phyloP scores from a whole-genome alignment of 768 basidiomycete genomes.

The Naganishia vishniacii region DNA sequence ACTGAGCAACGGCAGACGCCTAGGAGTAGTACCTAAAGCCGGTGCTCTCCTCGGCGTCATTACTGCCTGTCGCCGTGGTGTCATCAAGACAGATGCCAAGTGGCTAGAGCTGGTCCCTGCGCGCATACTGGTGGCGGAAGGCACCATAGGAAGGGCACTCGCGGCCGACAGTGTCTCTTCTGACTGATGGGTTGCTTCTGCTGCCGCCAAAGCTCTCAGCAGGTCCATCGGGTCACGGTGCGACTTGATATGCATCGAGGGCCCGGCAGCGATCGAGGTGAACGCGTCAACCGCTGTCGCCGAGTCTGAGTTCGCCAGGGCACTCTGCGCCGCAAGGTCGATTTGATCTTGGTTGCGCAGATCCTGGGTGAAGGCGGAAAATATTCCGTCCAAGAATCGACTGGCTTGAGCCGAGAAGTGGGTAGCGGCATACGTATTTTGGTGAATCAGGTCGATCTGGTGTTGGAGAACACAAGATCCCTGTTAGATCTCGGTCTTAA shows the following conservation, averaged over 20 bases:
- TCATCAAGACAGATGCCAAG: conserved; percentile 12
- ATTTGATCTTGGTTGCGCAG: conserved; percentile 36
- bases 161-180: conserved; percentile 34
- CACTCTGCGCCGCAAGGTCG: not conserved
- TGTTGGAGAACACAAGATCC: not conserved
- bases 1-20: conserved; percentile 10
- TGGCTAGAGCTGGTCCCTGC: not conserved
- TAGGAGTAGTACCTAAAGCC: conserved; percentile 2
- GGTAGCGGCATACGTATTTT: conserved; percentile 38
- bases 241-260: not conserved
- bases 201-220: conserved; percentile 38
- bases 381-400: conserved; percentile 48
- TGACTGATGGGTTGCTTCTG: conserved; percentile 33
- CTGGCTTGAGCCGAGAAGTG: conserved; percentile 42
- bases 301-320: not conserved
- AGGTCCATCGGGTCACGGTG: conserved; percentile 38
- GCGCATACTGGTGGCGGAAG: conserved; percentile 15
- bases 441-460: conserved; percentile 44
- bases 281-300: conserved; percentile 27
- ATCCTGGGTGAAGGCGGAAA: conserved; percentile 41
- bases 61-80: conserved; percentile 14
- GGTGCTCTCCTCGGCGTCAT: conserved; percentile 16
- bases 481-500: not conserved
- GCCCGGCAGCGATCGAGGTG: conserved; percentile 16
- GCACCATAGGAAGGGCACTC: conserved; percentile 17